Conservation (phyloP, 345 rosid species). For the Salix arbutifolia region DNA sequence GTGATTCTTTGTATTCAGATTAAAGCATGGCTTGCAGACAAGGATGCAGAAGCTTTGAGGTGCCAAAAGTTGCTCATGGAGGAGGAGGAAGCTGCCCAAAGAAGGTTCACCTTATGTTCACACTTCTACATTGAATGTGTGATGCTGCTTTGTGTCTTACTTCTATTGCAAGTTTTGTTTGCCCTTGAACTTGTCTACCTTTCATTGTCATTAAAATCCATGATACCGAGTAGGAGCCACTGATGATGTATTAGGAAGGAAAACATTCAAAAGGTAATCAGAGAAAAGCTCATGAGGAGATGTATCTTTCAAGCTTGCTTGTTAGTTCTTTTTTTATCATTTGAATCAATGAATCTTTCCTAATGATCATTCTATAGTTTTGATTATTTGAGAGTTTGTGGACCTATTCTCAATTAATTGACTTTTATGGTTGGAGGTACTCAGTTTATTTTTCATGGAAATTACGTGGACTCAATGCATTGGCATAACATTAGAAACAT, state of each 20-base stretch:
- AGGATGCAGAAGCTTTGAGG: constrained; percentile 92
- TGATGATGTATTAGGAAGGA: neutral
- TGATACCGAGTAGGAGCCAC: neutral
- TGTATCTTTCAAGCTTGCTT: neutral
- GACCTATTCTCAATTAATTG: neutral
- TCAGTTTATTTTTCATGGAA: neutral
- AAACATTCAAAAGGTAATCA: neutral
- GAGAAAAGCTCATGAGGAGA: neutral
- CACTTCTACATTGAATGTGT: neutral
- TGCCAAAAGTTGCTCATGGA: constrained; percentile 87
- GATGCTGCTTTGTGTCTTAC: neutral
- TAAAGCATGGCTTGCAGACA: constrained; percentile 86
- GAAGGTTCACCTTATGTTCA: constrained; percentile 44
- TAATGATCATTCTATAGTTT: neutral
- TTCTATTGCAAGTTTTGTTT: neutral
- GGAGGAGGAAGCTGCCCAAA: constrained; percentile 95
- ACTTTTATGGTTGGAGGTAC: neutral
- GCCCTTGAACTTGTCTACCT: neutral
- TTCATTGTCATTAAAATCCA: neutral
- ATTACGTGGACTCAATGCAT: neutral
- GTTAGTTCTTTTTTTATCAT: neutral
- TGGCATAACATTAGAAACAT: neutral
- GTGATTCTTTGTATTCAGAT: constrained; percentile 41
- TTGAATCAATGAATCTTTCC: neutral
- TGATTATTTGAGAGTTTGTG: neutral